phyloP scores from a whole-genome alignment of 192 early-diverging fungal genomes.

The Entomortierella lignicola region DNA sequence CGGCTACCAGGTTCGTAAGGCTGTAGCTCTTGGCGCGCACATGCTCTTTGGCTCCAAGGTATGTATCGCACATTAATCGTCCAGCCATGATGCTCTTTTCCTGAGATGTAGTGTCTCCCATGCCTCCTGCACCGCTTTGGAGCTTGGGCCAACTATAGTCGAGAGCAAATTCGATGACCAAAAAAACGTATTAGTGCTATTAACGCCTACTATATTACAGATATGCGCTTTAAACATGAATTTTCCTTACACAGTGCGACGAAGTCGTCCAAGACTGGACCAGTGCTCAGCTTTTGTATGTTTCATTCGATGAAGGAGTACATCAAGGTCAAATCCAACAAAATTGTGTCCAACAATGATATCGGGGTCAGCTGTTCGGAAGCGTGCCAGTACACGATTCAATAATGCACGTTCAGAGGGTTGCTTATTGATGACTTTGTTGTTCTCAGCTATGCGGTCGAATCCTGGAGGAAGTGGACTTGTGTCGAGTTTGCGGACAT shows the following conservation, averaged over 20 bases:
- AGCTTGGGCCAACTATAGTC: conserved; percentile 82
- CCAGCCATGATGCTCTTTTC: conserved; percentile 86
- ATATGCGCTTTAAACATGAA: too few relatives aligned
- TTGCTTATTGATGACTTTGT: conserved; percentile 67
- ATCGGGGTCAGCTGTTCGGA: conserved; percentile 89
- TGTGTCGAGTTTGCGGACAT: conserved; percentile 79
- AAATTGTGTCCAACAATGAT: conserved; percentile 97
- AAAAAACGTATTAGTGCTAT: not conserved
- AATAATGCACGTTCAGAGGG: conserved; percentile 83
- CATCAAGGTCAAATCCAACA: conserved; percentile 93
- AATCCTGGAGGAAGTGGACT: conserved; percentile 88
- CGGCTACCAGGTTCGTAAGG: conserved; percentile 79
- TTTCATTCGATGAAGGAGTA: conserved; percentile 94
- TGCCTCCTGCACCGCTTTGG: conserved; percentile 84
- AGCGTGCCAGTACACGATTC: conserved; percentile 76
- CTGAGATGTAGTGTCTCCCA: conserved; percentile 77
- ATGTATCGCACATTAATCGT: conserved; percentile 94
- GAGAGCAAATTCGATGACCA: not conserved
- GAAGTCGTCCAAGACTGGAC: conserved; percentile 90
- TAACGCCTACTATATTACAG: not conserved
- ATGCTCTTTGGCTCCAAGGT: conserved; percentile 86
- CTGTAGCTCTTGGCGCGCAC: conserved; percentile 88
- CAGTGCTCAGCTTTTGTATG: conserved; percentile 80
- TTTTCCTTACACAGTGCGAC: conserved; percentile 69
- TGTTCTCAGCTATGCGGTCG: conserved; percentile 60